These are phyloP conservation scores for Metarhizium rileyi DNA, from an alignment of 2,329 filamentous ascomycete species.

Conservation along the genomic window DNA sequence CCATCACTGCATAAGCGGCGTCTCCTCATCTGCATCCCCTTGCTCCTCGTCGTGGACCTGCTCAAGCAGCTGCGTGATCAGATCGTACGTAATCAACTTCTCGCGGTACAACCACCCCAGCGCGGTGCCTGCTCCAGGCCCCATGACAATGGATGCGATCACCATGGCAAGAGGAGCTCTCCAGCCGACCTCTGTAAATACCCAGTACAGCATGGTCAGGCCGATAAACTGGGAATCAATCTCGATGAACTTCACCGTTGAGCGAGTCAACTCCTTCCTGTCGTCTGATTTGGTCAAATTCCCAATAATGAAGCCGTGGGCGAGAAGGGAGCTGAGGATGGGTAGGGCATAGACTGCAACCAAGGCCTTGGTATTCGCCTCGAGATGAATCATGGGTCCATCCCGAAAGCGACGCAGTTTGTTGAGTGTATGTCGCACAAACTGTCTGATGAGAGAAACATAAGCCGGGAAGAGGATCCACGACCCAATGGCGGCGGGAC, in stretches of 20 bases:
- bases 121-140: conserved; percentile 29
- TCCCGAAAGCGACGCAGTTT: conserved; percentile 17
- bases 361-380: conserved; percentile 29
- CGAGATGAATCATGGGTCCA: conserved; percentile 29
- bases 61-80: conserved; percentile 10
- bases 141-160: conserved; percentile 20
- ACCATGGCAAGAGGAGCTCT: conserved; percentile 24
- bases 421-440: conserved; percentile 19
- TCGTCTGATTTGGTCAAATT: conserved; percentile 31
- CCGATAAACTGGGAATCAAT: conserved; percentile 36
- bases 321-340: conserved; percentile 29
- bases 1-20: conserved; percentile 21
- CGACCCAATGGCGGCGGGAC: conserved; percentile 26
- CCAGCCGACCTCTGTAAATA: conserved; percentile 41
- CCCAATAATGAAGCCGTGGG: conserved; percentile 34
- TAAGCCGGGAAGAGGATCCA: conserved; percentile 45
- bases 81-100: conserved; percentile 18
- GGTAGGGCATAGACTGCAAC: conserved; percentile 36
- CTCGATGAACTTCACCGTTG: conserved; percentile 34
- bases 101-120: conserved; percentile 31
- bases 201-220: conserved; percentile 42
- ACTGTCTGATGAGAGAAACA: conserved; percentile 33
- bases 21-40: conserved; percentile 18
- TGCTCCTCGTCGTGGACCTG: conserved; percentile 10
- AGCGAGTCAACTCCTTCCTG: conserved; percentile 39